Percentiles rank a stretch among this genome's conserved stretches.
Evolutionary conservation across 1,284 basidiomycete species (phyloP).

Genomic region (Pascua sp.): DNA sequence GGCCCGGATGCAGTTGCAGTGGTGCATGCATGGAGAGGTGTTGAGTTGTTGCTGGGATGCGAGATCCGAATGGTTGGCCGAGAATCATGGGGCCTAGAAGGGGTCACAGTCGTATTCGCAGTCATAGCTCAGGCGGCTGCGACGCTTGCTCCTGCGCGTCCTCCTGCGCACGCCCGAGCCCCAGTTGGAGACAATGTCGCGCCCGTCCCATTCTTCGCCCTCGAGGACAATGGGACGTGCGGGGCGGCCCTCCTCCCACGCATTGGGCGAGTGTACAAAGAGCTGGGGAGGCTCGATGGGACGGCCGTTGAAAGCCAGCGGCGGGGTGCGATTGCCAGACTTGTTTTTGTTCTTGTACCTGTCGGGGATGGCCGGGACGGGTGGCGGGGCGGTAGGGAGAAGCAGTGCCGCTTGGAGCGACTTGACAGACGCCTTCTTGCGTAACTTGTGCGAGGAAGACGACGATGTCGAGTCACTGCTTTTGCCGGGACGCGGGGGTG

Average conservation of each 20-base stretch:
- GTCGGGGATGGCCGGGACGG: conserved; percentile 38
- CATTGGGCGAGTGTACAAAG: conserved; percentile 42
- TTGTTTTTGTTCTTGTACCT: conserved; percentile 10
- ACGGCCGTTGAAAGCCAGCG: conserved; percentile 8
- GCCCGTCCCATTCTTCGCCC: conserved; percentile 46
- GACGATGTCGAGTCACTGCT: neutral
- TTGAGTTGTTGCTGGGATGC: no score
- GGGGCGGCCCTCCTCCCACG: conserved; percentile 41
- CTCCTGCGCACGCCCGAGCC: conserved; percentile 11
- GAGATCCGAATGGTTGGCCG: no score
- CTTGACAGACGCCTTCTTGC: conserved; percentile 41
- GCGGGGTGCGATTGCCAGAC: conserved; percentile 9
- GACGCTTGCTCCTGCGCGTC: conserved; percentile 6
- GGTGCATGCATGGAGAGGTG: no score
- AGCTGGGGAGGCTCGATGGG: conserved; percentile 30
- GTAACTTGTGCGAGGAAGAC: neutral
- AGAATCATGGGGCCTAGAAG: no score
- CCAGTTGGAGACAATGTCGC: conserved; percentile 15
- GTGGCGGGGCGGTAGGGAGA: conserved; percentile 33
- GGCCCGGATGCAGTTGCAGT: no score
- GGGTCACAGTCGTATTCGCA: no score
- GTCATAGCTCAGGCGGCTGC: neutral
- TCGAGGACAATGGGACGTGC: conserved; percentile 42
- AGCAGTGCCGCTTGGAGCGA: conserved; percentile 41
- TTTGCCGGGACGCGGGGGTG: conserved; percentile 28